Evolutionary conservation across 331 rosid species (phyloP).

Genomic region (Pyrus hybrid): DNA sequence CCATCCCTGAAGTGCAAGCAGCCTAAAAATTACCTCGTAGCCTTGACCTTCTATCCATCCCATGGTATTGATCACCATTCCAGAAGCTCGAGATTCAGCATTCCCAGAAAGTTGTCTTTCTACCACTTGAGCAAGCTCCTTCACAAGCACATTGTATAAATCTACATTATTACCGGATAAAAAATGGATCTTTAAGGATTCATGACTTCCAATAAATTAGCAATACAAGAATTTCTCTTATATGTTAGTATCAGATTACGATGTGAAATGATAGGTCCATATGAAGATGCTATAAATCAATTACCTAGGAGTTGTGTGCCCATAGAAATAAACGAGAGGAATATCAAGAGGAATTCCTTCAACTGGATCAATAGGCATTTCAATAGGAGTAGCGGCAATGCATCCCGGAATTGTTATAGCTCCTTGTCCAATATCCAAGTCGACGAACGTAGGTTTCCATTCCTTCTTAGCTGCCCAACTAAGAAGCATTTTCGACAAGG

Average conservation of each 20-base stretch:
- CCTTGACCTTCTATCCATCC: slow-evolving; percentile 99
- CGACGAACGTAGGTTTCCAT: slow-evolving; percentile 90
- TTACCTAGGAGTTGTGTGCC: slow-evolving; percentile 84
- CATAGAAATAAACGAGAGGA: slow-evolving; percentile 87
- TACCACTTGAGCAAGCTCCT: slow-evolving; percentile 75
- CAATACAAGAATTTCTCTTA: not conserved
- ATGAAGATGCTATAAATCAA: not conserved
- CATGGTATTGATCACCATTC: slow-evolving; percentile 98
- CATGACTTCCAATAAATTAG: not conserved
- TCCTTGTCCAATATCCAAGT: slow-evolving; percentile 97
- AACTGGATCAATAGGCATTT: slow-evolving; percentile 93
- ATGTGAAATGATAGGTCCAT: not conserved
- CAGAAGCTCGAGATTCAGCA: slow-evolving; percentile 89
- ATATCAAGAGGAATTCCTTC: slow-evolving; percentile 95
- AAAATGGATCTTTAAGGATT: not conserved
- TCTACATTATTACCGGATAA: slow-evolving; percentile 73
- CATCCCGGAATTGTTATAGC: slow-evolving; percentile 89
- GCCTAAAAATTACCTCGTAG: slow-evolving; percentile 58
- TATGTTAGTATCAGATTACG: not conserved
- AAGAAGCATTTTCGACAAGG: slow-evolving; percentile 89
- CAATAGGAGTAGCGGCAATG: slow-evolving; percentile 93
- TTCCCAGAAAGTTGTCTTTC: slow-evolving; percentile 80
- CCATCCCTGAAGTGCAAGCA: not conserved
- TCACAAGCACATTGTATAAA: slow-evolving; percentile 76
- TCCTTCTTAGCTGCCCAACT: slow-evolving; percentile 99